Evolutionary conservation across 352 stramenopile species (phyloP).

Genomic region (Paralagenidium karlingii): DNA sequence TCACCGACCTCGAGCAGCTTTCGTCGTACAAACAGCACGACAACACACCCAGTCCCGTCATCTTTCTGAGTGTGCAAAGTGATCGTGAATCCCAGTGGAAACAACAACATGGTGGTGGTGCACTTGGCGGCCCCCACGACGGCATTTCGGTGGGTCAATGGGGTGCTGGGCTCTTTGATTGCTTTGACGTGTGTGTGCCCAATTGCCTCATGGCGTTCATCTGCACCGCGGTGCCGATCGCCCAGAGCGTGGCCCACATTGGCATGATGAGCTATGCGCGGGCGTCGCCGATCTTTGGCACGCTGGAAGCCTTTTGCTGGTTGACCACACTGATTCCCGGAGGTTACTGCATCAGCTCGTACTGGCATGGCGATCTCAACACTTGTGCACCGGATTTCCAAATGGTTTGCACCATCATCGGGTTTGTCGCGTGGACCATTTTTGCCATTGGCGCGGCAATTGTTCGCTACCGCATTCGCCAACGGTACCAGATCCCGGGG

Average conservation of each 20-base stretch:
- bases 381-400: not conserved
- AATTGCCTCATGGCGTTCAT: slow-evolving; percentile 36
- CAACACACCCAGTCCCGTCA: too few species aligned
- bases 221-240: slow-evolving; percentile 32
- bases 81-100: too few species aligned
- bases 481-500: slow-evolving; percentile 12
- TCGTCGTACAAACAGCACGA: too few species aligned
- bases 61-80: too few species aligned
- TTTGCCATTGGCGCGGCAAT: too few species aligned
- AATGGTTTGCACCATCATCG: not conserved
- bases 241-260: slow-evolving; percentile 27
- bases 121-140: too few species aligned
- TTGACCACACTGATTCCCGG: slow-evolving; percentile 12
- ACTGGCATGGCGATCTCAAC: too few species aligned
- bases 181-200: slow-evolving; percentile 22
- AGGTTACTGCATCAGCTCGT: slow-evolving; percentile 9
- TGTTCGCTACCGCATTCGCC: slow-evolving; percentile 4
- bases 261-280: too few species aligned
- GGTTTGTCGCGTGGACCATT: too few species aligned
- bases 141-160: slow-evolving; percentile 17
- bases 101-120: too few species aligned
- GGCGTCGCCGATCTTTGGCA: slow-evolving; percentile 12
- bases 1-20: too few species aligned
- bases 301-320: slow-evolving; percentile 7
- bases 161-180: slow-evolving; percentile 24